Evolutionary conservation across 768 basidiomycete species (phyloP).

Genomic region (Chalciporus piperatus): DNA sequence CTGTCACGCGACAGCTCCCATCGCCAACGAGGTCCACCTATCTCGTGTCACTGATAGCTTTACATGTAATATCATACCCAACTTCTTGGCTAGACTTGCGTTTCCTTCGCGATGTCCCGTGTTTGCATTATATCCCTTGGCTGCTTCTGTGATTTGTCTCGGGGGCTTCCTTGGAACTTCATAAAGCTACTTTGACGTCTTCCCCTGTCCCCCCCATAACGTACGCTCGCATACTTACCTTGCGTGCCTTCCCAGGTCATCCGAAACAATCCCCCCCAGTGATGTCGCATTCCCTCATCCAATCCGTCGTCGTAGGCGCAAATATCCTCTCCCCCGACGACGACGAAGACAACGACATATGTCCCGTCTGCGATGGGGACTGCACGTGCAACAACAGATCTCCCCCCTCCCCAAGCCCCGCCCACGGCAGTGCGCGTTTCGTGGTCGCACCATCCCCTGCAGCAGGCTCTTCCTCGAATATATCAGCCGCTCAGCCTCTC

Average conservation of each 20-base stretch:
- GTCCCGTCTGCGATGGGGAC: conserved; percentile 87
- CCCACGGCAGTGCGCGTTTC: conserved; percentile 37
- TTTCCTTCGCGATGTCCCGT: conserved; percentile 15
- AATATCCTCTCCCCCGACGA: conserved; percentile 41
- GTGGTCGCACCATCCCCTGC: conserved; percentile 39
- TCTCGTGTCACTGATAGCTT: conserved; percentile 35
- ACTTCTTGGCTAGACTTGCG: conserved; percentile 10
- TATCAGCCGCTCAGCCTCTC: conserved; percentile 37
- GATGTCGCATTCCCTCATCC: conserved; percentile 68
- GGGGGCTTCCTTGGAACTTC: conserved; percentile 11
- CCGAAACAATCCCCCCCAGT: conserved; percentile 52
- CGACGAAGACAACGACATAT: conserved; percentile 85
- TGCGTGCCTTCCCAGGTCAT: conserved; percentile 30
- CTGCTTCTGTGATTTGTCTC: conserved; percentile 25
- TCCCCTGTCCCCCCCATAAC: conserved; percentile 17
- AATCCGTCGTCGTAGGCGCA: conserved; percentile 56
- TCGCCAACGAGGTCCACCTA: conserved; percentile 28
- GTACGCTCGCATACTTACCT: conserved; percentile 26
- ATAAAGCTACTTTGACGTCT: conserved; percentile 27
- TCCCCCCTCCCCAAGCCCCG: conserved; percentile 29
- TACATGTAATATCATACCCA: conserved; percentile 37
- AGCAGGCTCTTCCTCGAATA: conserved; percentile 31
- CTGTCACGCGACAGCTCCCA: conserved; percentile 36
- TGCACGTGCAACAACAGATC: conserved; percentile 69
- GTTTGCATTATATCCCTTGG: conserved; percentile 10